Conservation (phyloP, 371 early-diverging fungal species). For the Mortierella sp. region DNA sequence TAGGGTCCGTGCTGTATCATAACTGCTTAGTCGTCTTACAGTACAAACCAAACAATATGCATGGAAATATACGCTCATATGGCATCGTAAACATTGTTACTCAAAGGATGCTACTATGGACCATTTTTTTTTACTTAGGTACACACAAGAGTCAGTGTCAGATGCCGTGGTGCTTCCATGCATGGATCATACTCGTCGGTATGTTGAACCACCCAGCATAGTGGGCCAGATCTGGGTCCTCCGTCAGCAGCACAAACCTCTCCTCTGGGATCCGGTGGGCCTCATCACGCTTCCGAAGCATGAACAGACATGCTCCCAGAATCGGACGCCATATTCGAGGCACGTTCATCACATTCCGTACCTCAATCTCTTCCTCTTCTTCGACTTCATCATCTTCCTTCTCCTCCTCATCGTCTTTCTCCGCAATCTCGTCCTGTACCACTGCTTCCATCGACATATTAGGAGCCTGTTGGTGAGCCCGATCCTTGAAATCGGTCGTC, state of each 20-base stretch:
- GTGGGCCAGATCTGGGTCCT: constrained; percentile 30
- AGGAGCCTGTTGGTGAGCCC: background rate
- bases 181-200: constrained; percentile 24
- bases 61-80: too few relatives aligned
- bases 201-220: constrained; percentile 50
- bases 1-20: too few relatives aligned
- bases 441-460: background rate
- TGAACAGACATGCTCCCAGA: constrained; percentile 41
- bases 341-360: constrained; percentile 48
- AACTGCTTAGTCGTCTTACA: too few relatives aligned
- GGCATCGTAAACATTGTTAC: too few relatives aligned
- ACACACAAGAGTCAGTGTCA: background rate
- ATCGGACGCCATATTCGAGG: constrained; percentile 50
- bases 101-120: background rate
- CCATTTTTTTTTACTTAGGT: background rate
- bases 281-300: constrained; percentile 43
- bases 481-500: background rate
- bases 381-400: constrained; percentile 8
- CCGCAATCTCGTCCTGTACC: background rate
- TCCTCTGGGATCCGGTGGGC: constrained; percentile 25
- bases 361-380: constrained; percentile 32
- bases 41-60: too few relatives aligned
- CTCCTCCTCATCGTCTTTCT: constrained; percentile 3
- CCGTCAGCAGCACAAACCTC: constrained; percentile 41
- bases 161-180: constrained; percentile 35